Percentiles rank a stretch among this genome's conserved stretches.
phyloP scores from a whole-genome alignment of 139 green algal species.

The Chlamydomonas urium region DNA sequence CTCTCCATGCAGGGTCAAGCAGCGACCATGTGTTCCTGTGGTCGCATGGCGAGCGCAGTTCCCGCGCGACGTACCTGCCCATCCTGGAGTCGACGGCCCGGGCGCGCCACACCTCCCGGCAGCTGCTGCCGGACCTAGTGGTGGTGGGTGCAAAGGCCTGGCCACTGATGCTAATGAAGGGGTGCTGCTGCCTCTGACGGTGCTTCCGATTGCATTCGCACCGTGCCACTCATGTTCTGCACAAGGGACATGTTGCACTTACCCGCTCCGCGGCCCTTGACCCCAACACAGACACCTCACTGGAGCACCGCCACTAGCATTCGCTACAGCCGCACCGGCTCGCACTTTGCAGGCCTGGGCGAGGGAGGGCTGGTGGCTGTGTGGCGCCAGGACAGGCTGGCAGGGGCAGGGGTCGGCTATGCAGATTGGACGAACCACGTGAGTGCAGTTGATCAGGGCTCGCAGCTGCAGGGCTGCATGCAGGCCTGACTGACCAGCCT shows the following conservation, averaged over 20 bases:
- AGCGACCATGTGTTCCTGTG: slow-evolving; percentile 15
- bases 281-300: neutral
- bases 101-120: neutral
- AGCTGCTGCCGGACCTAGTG: slow-evolving; percentile 3
- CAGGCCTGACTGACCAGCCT: no score
- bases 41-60: slow-evolving; percentile 13
- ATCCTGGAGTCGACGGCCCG: neutral
- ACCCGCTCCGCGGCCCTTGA: no score
- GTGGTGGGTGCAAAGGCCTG: no score
- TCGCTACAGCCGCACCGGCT: slow-evolving; percentile 55
- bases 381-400: slow-evolving; percentile 64
- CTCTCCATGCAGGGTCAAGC: neutral
- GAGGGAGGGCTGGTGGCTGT: slow-evolving; percentile 69
- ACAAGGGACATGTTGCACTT: no score
- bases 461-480: no score
- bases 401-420: slow-evolving; percentile 34
- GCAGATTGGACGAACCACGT: slow-evolving; percentile 78
- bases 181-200: no score
- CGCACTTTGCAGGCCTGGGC: slow-evolving; percentile 68
- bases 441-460: neutral
- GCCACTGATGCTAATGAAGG: no score
- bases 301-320: slow-evolving; percentile 16
- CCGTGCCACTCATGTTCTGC: no score
- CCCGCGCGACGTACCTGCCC: slow-evolving; percentile 6
- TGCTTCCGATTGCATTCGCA: no score